Evolutionary conservation across 1,284 basidiomycete genomes (phyloP).

Genomic region (Rhodotorula sp.): DNA sequence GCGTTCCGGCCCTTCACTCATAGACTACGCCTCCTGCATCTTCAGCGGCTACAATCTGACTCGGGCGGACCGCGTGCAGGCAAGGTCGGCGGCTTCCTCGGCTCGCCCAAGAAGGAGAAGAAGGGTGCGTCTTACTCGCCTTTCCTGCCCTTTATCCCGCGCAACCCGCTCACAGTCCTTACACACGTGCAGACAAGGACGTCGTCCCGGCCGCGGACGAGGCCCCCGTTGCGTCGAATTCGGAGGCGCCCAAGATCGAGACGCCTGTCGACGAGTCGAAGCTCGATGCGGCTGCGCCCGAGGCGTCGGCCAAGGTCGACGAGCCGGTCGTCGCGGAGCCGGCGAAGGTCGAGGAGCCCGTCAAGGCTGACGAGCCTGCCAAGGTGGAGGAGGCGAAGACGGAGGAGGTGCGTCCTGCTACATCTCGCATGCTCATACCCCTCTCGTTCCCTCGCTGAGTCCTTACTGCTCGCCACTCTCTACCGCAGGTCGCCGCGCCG

Average conservation of each 20-base stretch:
- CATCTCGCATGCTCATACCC: neutral
- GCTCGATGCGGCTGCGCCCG: conserved; percentile 8
- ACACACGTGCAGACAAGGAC: conserved; percentile 9
- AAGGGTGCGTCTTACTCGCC: conserved; percentile 9
- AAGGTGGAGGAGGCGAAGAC: neutral
- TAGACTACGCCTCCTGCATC: neutral
- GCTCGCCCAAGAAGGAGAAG: conserved; percentile 42
- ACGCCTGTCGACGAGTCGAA: conserved; percentile 32
- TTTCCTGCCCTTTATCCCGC: neutral
- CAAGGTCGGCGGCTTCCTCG: conserved; percentile 34
- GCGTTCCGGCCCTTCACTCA: neutral
- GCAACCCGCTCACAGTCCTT: neutral
- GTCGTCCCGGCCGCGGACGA: neutral
- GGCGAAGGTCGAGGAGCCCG: neutral
- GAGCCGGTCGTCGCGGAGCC: neutral
- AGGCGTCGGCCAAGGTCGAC: neutral
- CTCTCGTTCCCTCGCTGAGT: neutral
- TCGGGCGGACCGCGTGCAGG: no score
- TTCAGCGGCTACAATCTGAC: no score
- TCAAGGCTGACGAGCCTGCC: conserved; percentile 13
- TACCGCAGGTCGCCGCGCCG: conserved; percentile 11
- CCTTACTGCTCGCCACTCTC: neutral
- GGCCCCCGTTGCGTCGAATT: neutral
- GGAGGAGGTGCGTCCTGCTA: conserved; percentile 6
- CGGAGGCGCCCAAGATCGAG: conserved; percentile 30